Evolutionary conservation across 805 yeast genomes (phyloP), one percentile per base, ranked within the genome.

Genomic region (Candida insectalens): DNA sequence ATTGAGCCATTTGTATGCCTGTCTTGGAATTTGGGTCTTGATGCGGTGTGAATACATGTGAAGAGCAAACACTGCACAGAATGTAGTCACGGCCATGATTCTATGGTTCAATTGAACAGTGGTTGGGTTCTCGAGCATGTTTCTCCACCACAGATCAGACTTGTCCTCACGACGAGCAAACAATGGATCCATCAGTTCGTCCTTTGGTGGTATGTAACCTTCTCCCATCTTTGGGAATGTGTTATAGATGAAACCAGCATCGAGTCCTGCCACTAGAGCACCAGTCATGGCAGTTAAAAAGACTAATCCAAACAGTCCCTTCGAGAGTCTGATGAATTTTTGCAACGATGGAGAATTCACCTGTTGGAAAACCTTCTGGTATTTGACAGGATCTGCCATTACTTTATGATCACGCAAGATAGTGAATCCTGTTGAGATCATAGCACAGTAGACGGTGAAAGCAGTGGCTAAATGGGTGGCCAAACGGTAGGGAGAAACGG

Each of bases 211-310:
- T 25, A 82, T 43, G 61, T 71, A 69, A 27, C 71, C 73, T 33
- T 84, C 84, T 27, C 97, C 97, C 98, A 92, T 92, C 48, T 79
- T 83, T 21, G 99, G 98, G 71, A 87, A 92, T 4, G 94, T 80
- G 58, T 92, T 92, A 60, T 92, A 92, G 44, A 92, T 87, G 58
- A 88, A 65, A 32, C 98, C 98, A 3, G 99, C 98, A 59, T 92
- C 98, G 36, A 92, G 66, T 6, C 98, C 98, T 12, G 99, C 98
- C 29, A 92, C 99, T 68, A 92, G 75, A 12, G 95, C 96, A 40
- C 98, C 99, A 8, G 95, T 74, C 94, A 92, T 82, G 13, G 96
- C 95, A 14, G 99, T 92, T 27, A 80, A 38, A 47, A 87, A 89
- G 1, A 89, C 80, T 34, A 89, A 60, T 2, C 65, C 76, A 20